Conservation (phyloP, 805 yeast species). For the Nakazawaea ishiwadae region DNA sequence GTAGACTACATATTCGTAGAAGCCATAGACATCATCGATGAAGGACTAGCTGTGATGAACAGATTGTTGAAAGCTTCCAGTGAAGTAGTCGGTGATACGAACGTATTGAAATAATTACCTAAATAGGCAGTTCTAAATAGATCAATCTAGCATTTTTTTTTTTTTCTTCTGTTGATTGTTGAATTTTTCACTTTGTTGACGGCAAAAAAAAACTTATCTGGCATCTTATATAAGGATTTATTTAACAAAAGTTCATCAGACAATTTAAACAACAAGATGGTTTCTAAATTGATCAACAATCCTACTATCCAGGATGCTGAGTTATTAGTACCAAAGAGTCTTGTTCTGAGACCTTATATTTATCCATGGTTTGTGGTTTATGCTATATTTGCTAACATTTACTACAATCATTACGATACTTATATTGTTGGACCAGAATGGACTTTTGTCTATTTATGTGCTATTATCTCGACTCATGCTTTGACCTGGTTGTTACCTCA, state of each 20-base stretch:
- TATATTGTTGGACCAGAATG: constrained; percentile 90
- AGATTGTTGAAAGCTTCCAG: constrained; percentile 81
- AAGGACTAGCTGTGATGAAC: constrained; percentile 95
- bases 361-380: constrained; percentile 79
- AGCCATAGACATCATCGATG: constrained; percentile 68
- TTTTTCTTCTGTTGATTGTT: neutral
- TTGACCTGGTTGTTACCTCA: constrained; percentile 87
- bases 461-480: constrained; percentile 67
- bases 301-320: constrained; percentile 69
- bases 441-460: constrained; percentile 85
- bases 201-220: neutral
- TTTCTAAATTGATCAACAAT: constrained; percentile 49
- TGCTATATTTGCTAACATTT: constrained; percentile 67
- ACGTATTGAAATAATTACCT: neutral
- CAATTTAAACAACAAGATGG: constrained; percentile 9
- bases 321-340: constrained; percentile 65
- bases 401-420: constrained; percentile 63
- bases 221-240: neutral
- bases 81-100: constrained; percentile 22
- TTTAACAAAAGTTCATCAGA: too few species aligned
- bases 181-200: neutral
- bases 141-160: neutral
- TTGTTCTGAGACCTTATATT: constrained; percentile 64
- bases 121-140: constrained; percentile 1
- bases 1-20: constrained; percentile 79